Evolutionary conservation across 495 filamentous ascomycete genomes (phyloP).

Genomic region (Neurospora discreta): DNA sequence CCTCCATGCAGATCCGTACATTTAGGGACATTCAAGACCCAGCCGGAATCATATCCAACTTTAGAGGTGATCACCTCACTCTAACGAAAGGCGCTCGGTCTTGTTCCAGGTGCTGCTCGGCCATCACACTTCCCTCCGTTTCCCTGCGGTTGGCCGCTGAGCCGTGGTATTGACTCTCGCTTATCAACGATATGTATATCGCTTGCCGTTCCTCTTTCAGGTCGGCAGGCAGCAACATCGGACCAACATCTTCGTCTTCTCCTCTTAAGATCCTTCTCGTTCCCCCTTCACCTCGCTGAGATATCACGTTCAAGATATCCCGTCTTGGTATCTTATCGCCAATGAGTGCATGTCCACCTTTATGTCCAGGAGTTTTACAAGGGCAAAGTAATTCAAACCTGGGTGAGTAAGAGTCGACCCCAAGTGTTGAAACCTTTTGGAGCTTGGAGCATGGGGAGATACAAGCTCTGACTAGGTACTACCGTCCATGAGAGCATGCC

Average conservation of each 20-base stretch:
- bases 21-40: neutral
- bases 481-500: no score
- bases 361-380: neutral
- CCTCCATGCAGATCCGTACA: neutral
- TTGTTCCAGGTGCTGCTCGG: neutral
- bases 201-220: neutral
- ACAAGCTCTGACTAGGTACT: neutral
- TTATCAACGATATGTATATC: neutral
- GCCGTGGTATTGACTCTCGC: neutral
- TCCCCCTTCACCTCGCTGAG: neutral
- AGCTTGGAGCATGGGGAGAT: neutral
- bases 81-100: neutral
- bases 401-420: neutral
- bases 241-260: no score
- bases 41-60: neutral
- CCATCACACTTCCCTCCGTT: neutral
- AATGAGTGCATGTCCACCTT: neutral
- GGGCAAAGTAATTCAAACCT: neutral
- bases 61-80: neutral
- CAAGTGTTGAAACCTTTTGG: neutral
- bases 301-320: neutral
- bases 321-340: neutral
- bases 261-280: neutral
- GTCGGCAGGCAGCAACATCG: neutral
- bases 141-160: no score